These are phyloP conservation scores for Pilaira anomala DNA, from an alignment of 192 early-diverging fungal genomes.

Conservation along the genomic window DNA sequence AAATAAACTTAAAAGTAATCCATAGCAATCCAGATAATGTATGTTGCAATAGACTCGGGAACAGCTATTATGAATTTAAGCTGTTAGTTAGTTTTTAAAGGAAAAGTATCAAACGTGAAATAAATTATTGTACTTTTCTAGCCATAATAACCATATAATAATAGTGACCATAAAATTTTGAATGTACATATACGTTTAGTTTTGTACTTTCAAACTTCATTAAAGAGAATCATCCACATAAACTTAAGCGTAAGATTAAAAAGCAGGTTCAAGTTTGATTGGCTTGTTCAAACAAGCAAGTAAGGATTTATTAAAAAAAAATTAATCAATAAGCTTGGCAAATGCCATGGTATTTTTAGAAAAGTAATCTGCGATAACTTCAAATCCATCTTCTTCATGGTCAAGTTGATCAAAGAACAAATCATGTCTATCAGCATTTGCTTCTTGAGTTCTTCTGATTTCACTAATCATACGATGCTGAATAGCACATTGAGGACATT, in stretches of 20 bases:
- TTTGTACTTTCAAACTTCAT: conserved; percentile 14
- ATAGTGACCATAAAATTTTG: background rate
- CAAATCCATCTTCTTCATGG: conserved; percentile 80
- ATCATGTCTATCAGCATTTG: conserved; percentile 72
- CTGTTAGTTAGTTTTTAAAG: conserved; percentile 6
- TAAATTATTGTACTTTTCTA: conserved; percentile 9
- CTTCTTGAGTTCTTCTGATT: conserved; percentile 73
- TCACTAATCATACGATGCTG: conserved; percentile 84
- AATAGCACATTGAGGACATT: conserved; percentile 80
- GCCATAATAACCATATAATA: background rate
- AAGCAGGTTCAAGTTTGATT: conserved; percentile 1
- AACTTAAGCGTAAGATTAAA: conserved; percentile 12
- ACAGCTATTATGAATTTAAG: conserved; percentile 10
- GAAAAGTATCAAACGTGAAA: conserved; percentile 9
- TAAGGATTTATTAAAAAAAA: no score
- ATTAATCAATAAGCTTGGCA: conserved; percentile 56
- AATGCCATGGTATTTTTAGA: conserved; percentile 79
- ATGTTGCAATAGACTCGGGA: conserved; percentile 11
- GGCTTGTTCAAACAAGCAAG: conserved; percentile 4
- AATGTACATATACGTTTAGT: background rate
- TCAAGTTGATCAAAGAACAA: conserved; percentile 79
- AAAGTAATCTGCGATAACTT: conserved; percentile 86
- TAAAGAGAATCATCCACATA: conserved; percentile 10
- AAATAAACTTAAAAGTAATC: background rate
- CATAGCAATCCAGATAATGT: conserved; percentile 9